Evolutionary conservation across 441 rosid species (phyloP).

Genomic region (Gossypium davidsonii): DNA sequence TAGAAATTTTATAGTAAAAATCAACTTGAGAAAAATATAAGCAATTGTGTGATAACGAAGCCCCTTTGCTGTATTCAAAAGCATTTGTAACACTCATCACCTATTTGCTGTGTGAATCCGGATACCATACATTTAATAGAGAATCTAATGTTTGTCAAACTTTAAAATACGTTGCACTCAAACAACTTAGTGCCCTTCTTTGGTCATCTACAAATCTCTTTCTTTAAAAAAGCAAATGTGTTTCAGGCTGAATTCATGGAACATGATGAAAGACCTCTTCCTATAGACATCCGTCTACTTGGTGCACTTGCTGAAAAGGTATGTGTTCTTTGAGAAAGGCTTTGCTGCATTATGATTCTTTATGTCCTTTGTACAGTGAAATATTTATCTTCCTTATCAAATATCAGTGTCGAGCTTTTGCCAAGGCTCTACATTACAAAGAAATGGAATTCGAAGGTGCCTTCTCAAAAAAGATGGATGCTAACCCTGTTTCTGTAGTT

Average conservation of each 20-base stretch:
- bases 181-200: background rate
- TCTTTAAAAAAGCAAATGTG: background rate
- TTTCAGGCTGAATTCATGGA: slow-evolving; percentile 99
- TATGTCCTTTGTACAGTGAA: background rate
- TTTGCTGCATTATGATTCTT: background rate
- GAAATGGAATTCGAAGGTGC: slow-evolving; percentile 99
- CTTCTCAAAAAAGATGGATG: slow-evolving; percentile 83
- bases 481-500: slow-evolving; percentile 94
- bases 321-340: slow-evolving; percentile 14
- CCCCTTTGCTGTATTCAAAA: slow-evolving; percentile 6
- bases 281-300: slow-evolving; percentile 98
- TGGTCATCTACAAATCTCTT: background rate
- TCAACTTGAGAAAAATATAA: background rate
- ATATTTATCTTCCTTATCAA: background rate
- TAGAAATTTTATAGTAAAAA: background rate
- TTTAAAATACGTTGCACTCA: background rate
- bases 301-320: slow-evolving; percentile 99
- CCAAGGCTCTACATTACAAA: slow-evolving; percentile 98
- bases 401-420: slow-evolving; percentile 93
- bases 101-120: background rate
- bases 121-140: background rate
- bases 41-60: background rate
- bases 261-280: slow-evolving; percentile 97
- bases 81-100: background rate
- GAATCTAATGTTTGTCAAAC: background rate